phyloP scores from a whole-genome alignment of 495 filamentous ascomycete species.

The Aspergillus bridgeri region DNA sequence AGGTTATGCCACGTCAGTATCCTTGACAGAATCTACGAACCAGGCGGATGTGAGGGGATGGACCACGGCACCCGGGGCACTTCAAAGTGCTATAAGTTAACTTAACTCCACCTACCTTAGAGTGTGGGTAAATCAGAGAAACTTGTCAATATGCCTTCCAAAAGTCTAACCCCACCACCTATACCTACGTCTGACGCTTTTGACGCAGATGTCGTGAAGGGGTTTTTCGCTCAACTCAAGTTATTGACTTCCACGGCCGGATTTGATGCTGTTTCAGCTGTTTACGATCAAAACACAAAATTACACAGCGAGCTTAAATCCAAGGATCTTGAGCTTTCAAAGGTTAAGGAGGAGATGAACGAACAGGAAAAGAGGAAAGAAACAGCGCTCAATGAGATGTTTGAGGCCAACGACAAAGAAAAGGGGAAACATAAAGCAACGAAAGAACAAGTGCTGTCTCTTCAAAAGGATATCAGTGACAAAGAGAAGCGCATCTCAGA shows the following conservation, averaged over 20 bases:
- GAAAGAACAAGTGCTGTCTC: constrained; percentile 1
- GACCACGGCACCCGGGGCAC: too few relatives aligned
- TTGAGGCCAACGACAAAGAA: constrained; percentile 12
- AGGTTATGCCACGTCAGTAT: too few relatives aligned
- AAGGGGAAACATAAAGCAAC: constrained; percentile 7
- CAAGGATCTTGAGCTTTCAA: constrained; percentile 10
- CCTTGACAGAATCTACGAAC: too few relatives aligned
- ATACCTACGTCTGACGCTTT: background rate
- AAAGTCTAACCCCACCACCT: background rate
- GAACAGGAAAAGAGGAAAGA: constrained; percentile 1
- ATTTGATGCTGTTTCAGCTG: background rate
- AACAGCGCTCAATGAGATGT: background rate
- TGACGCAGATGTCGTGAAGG: background rate
- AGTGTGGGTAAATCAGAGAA: too few relatives aligned
- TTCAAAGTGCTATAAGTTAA: too few relatives aligned
- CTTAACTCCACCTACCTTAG: too few relatives aligned
- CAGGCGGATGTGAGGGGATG: too few relatives aligned
- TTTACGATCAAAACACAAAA: constrained; percentile 3
- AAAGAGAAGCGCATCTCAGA: constrained; percentile 10
- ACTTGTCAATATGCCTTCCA: background rate
- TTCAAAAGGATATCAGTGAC: constrained; percentile 6
- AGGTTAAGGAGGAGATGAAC: constrained; percentile 5
- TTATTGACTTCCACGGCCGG: constrained; percentile 1
- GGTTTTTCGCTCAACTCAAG: constrained; percentile 3
- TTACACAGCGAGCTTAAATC: constrained; percentile 4